Percentiles rank a stretch among this genome's conserved stretches.
These are phyloP conservation scores for Aspergillus cavernicola DNA, from an alignment of 495 filamentous ascomycete species.

Conservation along the genomic window DNA sequence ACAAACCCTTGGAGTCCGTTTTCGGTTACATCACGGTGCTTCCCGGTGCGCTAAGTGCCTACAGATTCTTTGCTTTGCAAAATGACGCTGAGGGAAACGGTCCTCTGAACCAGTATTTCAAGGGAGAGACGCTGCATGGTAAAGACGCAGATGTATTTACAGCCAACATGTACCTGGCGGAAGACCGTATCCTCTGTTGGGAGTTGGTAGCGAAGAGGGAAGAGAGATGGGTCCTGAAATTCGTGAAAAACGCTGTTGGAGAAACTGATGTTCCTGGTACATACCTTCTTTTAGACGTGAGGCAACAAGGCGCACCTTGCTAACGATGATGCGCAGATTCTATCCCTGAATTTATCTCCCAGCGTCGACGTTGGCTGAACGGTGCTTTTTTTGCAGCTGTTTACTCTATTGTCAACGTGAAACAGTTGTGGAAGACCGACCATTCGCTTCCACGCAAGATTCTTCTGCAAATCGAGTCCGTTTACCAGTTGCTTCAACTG, in stretches of 20 bases:
- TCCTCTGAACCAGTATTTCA: constrained; percentile 97
- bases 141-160: constrained; percentile 98
- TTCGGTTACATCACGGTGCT: constrained; percentile 98
- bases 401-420: constrained; percentile 93
- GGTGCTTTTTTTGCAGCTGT: constrained; percentile 98
- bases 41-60: constrained; percentile 91
- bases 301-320: too few relatives aligned
- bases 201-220: constrained; percentile 94
- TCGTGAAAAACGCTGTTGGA: constrained; percentile 90
- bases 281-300: constrained; percentile 22
- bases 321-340: constrained; percentile 26
- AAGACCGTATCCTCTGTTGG: constrained; percentile 99
- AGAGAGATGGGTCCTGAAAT: constrained; percentile 96
- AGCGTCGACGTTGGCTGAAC: constrained; percentile 94
- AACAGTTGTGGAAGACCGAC: constrained; percentile 90
- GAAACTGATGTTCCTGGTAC: constrained; percentile 96
- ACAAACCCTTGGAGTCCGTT: constrained; percentile 94
- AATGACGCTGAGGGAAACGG: constrained; percentile 96
- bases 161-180: constrained; percentile 98
- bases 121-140: constrained; percentile 94
- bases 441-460: constrained; percentile 87
- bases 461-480: constrained; percentile 89
- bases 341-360: constrained; percentile 86
- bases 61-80: constrained; percentile 93
- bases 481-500: constrained; percentile 88